Percentiles rank a stretch among this genome's conserved stretches.
Evolutionary conservation across 2,329 filamentous ascomycete species (phyloP).

Genomic region (Acarospora socialis): DNA sequence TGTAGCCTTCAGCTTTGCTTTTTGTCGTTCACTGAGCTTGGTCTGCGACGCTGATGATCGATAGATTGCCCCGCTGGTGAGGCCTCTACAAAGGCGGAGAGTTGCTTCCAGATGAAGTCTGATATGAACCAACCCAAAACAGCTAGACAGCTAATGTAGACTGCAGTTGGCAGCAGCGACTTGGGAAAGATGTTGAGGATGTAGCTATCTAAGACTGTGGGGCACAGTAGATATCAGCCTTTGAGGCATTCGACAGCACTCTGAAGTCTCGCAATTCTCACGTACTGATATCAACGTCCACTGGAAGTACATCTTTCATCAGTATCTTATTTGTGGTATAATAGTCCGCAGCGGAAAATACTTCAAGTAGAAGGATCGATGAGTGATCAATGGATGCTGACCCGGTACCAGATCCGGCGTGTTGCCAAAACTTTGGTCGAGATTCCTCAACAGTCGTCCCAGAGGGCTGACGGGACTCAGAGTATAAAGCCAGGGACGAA

Average conservation of each 20-base stretch:
- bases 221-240: neutral
- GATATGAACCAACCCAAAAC: conserved; percentile 38
- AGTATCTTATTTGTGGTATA: conserved; percentile 59
- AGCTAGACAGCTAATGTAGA: conserved; percentile 52
- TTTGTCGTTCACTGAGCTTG: conserved; percentile 1
- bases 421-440: conserved; percentile 8
- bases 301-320: conserved; percentile 60
- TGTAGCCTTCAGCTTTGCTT: neutral
- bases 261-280: too few species aligned
- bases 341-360: conserved; percentile 71
- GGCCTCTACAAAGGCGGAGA: too few species aligned
- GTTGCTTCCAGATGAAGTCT: conserved; percentile 25
- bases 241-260: neutral
- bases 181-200: conserved; percentile 63
- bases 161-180: conserved; percentile 58
- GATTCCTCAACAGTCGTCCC: conserved; percentile 13
- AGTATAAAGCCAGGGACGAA: conserved; percentile 49
- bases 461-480: conserved; percentile 33
- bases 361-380: conserved; percentile 55
- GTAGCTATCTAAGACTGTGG: conserved; percentile 70
- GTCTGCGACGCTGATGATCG: too few species aligned
- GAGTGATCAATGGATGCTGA: conserved; percentile 5
- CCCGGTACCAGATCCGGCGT: conserved; percentile 1
- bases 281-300: conserved; percentile 56
- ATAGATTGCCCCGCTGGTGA: too few species aligned